Conservation (phyloP, 202 grass and related monocot genomes). For the Setaria italica region DNA sequence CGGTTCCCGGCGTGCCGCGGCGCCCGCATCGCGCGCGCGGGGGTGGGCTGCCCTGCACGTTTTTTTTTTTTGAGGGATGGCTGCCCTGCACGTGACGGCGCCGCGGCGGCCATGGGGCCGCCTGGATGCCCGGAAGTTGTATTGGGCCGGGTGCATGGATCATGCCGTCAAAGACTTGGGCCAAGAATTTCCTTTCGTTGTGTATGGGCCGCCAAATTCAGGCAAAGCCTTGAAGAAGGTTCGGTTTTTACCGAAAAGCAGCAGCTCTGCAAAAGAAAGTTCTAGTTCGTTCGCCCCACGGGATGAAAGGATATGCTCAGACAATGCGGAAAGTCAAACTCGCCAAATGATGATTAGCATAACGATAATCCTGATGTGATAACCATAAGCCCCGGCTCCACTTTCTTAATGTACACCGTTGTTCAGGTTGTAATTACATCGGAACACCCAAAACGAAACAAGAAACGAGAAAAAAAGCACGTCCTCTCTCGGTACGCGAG, state of each 20-base stretch:
- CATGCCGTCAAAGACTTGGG: too few relatives aligned
- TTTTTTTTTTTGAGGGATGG: too few relatives aligned
- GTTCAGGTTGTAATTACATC: conserved; percentile 13
- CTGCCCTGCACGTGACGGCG: too few relatives aligned
- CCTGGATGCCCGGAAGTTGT: background rate
- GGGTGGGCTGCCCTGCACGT: too few relatives aligned
- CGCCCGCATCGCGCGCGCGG: background rate
- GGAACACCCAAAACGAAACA: conserved; percentile 20
- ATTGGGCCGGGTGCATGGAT: background rate
- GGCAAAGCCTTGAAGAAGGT: too few relatives aligned
- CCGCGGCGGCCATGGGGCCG: background rate
- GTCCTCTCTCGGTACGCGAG: background rate
- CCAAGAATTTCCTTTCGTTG: background rate
- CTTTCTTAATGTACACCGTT: conserved; percentile 1
- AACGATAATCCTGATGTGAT: background rate
- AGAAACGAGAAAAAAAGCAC: background rate
- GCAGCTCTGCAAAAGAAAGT: too few relatives aligned
- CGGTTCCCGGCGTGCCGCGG: background rate
- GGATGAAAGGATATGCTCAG: background rate
- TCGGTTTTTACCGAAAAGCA: too few relatives aligned
- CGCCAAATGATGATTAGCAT: background rate
- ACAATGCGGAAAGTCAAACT: background rate
- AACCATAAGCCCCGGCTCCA: background rate
- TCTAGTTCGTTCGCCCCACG: background rate
- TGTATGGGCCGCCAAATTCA: background rate